These are phyloP conservation scores for Cydonia oblonga DNA, from an alignment of 331 rosid species.

Conservation along the genomic window DNA sequence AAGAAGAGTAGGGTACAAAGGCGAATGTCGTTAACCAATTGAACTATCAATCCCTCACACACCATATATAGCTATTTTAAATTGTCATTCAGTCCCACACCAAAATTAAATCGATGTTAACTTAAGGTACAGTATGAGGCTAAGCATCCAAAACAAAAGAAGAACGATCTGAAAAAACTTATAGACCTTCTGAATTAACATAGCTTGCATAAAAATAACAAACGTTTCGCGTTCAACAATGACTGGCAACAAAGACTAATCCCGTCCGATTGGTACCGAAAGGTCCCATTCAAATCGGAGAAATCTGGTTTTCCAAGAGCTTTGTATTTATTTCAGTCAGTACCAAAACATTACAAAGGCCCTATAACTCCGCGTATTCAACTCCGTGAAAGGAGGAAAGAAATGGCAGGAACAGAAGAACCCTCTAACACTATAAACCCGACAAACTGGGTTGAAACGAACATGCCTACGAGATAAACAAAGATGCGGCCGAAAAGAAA, in stretches of 20 bases:
- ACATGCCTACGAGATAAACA: constrained; percentile 30
- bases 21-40: neutral
- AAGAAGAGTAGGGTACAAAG: too few species aligned
- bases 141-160: neutral
- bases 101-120: neutral
- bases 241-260: neutral
- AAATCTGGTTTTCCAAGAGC: neutral
- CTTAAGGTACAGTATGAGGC: neutral
- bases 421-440: constrained; percentile 9
- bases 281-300: neutral
- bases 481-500: constrained; percentile 23
- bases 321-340: constrained; percentile 16
- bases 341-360: constrained; percentile 37
- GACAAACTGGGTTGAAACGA: constrained; percentile 34
- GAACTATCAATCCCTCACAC: neutral
- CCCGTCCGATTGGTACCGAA: neutral
- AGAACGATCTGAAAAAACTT: neutral
- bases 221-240: neutral
- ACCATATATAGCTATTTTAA: too few species aligned
- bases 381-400: constrained; percentile 12
- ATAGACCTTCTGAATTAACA: neutral
- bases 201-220: neutral
- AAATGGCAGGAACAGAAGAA: constrained; percentile 21
- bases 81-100: too few species aligned
- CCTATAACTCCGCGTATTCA: neutral